Percentiles rank a stretch among this genome's conserved stretches.
These are phyloP conservation scores for Blastobotrys arbuscula DNA, from an alignment of 1,139 yeast species.

Conservation along the genomic window DNA sequence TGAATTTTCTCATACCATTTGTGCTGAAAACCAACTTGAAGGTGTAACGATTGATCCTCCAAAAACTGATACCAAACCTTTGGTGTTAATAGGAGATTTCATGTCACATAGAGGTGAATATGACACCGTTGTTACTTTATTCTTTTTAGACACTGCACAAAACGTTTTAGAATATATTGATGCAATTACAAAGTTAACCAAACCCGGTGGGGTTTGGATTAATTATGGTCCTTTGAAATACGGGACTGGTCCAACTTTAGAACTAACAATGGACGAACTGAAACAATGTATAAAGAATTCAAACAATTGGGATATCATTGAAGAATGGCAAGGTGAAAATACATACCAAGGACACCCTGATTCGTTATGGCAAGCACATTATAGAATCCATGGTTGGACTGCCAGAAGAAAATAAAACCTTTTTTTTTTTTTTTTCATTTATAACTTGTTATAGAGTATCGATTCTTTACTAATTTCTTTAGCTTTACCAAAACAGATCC, in stretches of 20 bases:
- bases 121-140: constrained; percentile 55
- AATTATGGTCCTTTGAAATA: constrained; percentile 84
- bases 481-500: too few relatives aligned
- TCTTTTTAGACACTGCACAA: constrained; percentile 84
- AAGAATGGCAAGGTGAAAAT: constrained; percentile 27
- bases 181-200: constrained; percentile 45
- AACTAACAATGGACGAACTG: constrained; percentile 62
- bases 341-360: constrained; percentile 29
- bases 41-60: constrained; percentile 35
- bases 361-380: constrained; percentile 28
- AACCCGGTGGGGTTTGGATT: constrained; percentile 63
- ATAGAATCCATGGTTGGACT: constrained; percentile 29
- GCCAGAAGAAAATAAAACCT: neutral
- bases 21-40: constrained; percentile 48
- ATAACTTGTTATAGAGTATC: too few relatives aligned
- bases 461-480: too few relatives aligned
- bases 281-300: constrained; percentile 42
- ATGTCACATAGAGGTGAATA: constrained; percentile 27
- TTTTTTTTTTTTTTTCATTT: too few relatives aligned
- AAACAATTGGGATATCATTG: constrained; percentile 56
- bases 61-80: constrained; percentile 42
- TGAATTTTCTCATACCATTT: constrained; percentile 62
- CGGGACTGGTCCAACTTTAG: constrained; percentile 80
- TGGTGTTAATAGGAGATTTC: constrained; percentile 61
- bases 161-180: constrained; percentile 68